These are phyloP conservation scores for Globisporangium solare DNA, from an alignment of 352 stramenopile genomes.

Conservation along the genomic window DNA sequence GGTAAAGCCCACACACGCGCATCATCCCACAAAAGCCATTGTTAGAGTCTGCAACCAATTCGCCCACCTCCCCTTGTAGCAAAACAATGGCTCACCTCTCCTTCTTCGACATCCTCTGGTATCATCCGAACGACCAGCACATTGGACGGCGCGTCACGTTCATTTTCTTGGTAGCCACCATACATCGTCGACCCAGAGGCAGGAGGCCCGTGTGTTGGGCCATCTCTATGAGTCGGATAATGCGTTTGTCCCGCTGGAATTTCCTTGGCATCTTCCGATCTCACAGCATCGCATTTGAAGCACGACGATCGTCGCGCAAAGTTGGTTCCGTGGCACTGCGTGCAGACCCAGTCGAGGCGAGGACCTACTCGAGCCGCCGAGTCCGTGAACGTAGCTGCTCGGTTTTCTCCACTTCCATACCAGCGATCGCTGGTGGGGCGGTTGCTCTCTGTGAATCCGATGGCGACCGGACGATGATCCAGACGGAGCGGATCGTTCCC, in stretches of 20 bases:
- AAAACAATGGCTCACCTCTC: slow-evolving; percentile 39
- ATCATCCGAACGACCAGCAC: slow-evolving; percentile 72
- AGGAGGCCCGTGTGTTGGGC: background rate
- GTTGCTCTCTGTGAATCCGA: slow-evolving; percentile 48
- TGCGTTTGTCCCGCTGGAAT: slow-evolving; percentile 15
- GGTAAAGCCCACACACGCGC: background rate
- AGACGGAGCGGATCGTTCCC: slow-evolving; percentile 51
- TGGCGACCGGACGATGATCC: slow-evolving; percentile 30
- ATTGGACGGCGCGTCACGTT: slow-evolving; percentile 31
- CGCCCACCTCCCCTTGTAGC: background rate
- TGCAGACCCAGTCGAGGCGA: slow-evolving; percentile 68
- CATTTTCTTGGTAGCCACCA: slow-evolving; percentile 5
- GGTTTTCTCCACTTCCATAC: slow-evolving; percentile 7
- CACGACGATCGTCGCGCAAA: slow-evolving; percentile 58
- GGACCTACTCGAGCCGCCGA: background rate
- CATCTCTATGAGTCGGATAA: background rate
- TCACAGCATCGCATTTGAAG: slow-evolving; percentile 66
- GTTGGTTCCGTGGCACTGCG: slow-evolving; percentile 73
- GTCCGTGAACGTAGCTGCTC: background rate
- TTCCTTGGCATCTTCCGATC: slow-evolving; percentile 28
- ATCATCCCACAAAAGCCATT: background rate
- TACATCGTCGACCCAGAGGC: background rate
- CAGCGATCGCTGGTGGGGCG: slow-evolving; percentile 16
- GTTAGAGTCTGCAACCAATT: background rate
- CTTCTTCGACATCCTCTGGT: slow-evolving; percentile 67